A percentile compares a stretch with the other conserved stretches of the same genome.
phyloP scores from a whole-genome alignment of 495 filamentous ascomycete genomes.

The Aspergillus sparsus region DNA sequence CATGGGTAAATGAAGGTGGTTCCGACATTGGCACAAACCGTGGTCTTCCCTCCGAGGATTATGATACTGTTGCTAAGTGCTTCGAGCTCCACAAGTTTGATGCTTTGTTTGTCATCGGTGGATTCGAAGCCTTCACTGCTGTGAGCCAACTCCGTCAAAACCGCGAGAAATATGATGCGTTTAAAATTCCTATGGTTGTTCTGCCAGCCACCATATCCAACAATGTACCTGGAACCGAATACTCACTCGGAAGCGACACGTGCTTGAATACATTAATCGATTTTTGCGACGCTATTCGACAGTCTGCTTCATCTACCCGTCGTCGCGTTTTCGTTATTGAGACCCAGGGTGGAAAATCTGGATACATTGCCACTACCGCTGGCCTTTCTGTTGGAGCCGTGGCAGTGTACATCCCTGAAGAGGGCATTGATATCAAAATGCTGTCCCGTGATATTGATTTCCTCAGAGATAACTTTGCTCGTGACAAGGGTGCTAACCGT shows the following conservation, averaged over 20 bases:
- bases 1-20: slow-evolving; percentile 94
- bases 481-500: slow-evolving; percentile 85
- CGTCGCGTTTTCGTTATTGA: slow-evolving; percentile 96
- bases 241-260: slow-evolving; percentile 94
- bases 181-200: slow-evolving; percentile 90
- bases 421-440: slow-evolving; percentile 93
- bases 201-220: slow-evolving; percentile 97
- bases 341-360: slow-evolving; percentile 92
- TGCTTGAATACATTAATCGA: slow-evolving; percentile 94
- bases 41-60: slow-evolving; percentile 78
- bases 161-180: slow-evolving; percentile 71
- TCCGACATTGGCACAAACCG: slow-evolving; percentile 99
- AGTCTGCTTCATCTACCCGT: slow-evolving; percentile 90
- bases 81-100: slow-evolving; percentile 88
- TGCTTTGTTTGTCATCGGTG: slow-evolving; percentile 88
- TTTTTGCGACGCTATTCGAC: slow-evolving; percentile 97
- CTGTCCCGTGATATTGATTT: slow-evolving; percentile 87
- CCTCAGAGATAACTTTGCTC: slow-evolving; percentile 79
- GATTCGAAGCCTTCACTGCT: slow-evolving; percentile 96
- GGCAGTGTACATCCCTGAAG: slow-evolving; percentile 97
- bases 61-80: slow-evolving; percentile 78
- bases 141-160: slow-evolving; percentile 83
- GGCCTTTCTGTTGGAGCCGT: slow-evolving; percentile 86
- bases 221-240: slow-evolving; percentile 98
- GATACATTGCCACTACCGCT: slow-evolving; percentile 89